A percentile compares a stretch with the other conserved stretches of the same genome.
Conservation (phyloP, 306 rosid genomes). For the Heteromeles arbutifolia region DNA sequence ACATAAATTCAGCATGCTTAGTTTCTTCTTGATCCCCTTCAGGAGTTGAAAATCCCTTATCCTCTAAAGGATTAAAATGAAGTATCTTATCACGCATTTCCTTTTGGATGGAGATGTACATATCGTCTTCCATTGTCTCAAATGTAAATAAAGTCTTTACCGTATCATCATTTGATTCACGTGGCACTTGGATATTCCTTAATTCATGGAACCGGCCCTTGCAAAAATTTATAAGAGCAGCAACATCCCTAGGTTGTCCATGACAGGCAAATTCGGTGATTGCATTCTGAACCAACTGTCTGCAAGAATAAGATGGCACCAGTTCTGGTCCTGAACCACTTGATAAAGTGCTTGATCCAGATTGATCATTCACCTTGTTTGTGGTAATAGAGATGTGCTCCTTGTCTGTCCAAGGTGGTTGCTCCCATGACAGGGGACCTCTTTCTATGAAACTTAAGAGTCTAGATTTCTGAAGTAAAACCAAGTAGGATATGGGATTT, state of each 20-base stretch:
- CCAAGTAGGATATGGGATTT: conserved; percentile 63
- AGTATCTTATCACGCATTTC: conserved; percentile 36
- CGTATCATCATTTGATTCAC: conserved; percentile 28
- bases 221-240: conserved; percentile 34
- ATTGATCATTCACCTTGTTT: conserved; percentile 33
- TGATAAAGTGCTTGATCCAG: conserved; percentile 27
- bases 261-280: conserved; percentile 39
- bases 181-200: conserved; percentile 43
- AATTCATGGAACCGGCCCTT: conserved; percentile 52
- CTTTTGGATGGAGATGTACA: conserved; percentile 45
- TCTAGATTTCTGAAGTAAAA: conserved; percentile 91
- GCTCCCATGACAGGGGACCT: conserved; percentile 74
- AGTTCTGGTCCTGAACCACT: conserved; percentile 29
- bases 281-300: conserved; percentile 48
- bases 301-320: conserved; percentile 39
- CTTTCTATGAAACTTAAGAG: conserved; percentile 72
- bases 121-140: conserved; percentile 64
- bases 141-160: conserved; percentile 30
- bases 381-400: conserved; percentile 29
- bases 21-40: conserved; percentile 28
- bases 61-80: conserved; percentile 27
- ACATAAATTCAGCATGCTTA: conserved; percentile 38
- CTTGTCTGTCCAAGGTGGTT: conserved; percentile 38
- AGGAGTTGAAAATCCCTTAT: conserved; percentile 23
- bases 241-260: conserved; percentile 58